Percentiles rank a stretch among this genome's conserved stretches.
Conservation (phyloP, 331 rosid species). For the Arachis monticola region DNA sequence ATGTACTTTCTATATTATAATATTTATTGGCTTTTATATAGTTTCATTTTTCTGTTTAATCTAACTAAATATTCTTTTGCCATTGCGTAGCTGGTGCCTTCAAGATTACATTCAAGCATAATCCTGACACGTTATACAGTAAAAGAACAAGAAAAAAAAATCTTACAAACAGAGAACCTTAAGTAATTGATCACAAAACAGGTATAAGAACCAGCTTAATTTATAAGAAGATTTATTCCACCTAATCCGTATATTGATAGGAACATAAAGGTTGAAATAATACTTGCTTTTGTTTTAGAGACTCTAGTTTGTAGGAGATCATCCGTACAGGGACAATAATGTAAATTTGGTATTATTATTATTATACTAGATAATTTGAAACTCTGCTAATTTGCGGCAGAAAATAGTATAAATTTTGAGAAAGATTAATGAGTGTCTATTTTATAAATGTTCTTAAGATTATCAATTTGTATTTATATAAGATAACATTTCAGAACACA, state of each 20-base stretch:
- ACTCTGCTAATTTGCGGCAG: not conserved
- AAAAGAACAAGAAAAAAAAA: not conserved
- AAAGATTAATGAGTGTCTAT: too few relatives aligned
- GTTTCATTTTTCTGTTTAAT: not conserved
- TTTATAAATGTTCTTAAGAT: too few relatives aligned
- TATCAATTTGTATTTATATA: too few relatives aligned
- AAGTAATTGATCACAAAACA: slow-evolving; percentile 28
- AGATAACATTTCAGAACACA: not conserved
- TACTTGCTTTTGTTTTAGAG: not conserved
- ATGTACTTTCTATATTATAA: slow-evolving; percentile 1
- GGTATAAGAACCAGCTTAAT: not conserved
- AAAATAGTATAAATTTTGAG: too few relatives aligned
- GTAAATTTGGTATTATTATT: not conserved
- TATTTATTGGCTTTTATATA: not conserved
- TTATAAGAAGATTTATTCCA: slow-evolving; percentile 30
- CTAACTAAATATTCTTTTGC: slow-evolving; percentile 9
- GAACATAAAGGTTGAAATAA: not conserved
- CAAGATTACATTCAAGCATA: slow-evolving; percentile 22
- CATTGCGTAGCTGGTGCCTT: slow-evolving; percentile 28
- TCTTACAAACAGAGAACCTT: slow-evolving; percentile 25
- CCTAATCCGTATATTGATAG: slow-evolving; percentile 21
- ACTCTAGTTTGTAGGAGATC: not conserved
- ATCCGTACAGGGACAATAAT: slow-evolving; percentile 10
- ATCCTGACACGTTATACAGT: slow-evolving; percentile 25
- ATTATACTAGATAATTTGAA: not conserved